Evolutionary conservation across 176 grass and related monocot species (phyloP), one percentile per base, ranked within the genome.

Genomic region (Hyparrhenia diplandra): DNA sequence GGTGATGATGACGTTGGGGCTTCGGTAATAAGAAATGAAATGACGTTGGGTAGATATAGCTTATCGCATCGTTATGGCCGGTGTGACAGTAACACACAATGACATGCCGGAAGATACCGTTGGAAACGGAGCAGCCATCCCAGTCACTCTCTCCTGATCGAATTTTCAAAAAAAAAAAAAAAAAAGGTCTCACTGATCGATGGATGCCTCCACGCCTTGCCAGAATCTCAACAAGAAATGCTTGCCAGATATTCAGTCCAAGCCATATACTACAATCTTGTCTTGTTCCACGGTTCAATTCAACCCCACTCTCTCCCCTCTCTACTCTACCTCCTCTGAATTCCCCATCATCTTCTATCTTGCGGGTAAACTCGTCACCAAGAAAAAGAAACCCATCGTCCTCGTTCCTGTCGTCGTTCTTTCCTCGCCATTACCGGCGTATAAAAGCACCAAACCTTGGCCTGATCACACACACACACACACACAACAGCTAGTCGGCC

Each of bases 371-470:
- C 63, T 80, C 51, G 61, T 39, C 36, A 67, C 46, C 58, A 78
- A 81, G 66, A 85, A 84, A 63, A 49, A 10, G 42, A 5, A 34
- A 29, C 2, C 45, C 16, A 25, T 64, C 32, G 27, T 71, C 36
- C 21, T 65, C 28, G 14, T 58, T 59, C 14, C 61, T 8, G 58
- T 11, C 69, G 42, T 10, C 18, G n/a, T 54, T 42, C 4, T 75
- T n/a, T 49, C 59, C 17, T 47, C 28, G 46, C 23, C 17, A 4
- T 64, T 37, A 25, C 32, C 55, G 64, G 16, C 46, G 40, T 97
- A 97, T 93, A 97, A 80, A 91, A 93, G 61, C 77, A 68, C 20
- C 84, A 32, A 76, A 43, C 36, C 27, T 64, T n/a, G 17, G 25
- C 23, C 25, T 47, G 20, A 81, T 51, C 68, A 39, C 59, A n/a